These are phyloP conservation scores for Xylaria sp. DNA, from an alignment of 2,329 filamentous ascomycete genomes.

Conservation along the genomic window DNA sequence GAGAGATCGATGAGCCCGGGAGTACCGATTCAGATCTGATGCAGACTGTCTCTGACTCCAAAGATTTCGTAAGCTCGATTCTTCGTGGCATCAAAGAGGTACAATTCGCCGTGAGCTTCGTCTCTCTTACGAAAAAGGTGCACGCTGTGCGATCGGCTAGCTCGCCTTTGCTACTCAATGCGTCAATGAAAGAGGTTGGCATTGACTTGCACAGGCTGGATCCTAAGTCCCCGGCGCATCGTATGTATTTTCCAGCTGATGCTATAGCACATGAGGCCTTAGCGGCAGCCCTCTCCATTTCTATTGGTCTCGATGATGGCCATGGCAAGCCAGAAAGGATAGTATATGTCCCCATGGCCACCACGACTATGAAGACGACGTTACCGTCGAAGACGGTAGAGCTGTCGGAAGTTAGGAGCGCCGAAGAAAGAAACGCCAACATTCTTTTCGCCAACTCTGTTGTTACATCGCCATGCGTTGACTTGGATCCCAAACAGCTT, in stretches of 20 bases:
- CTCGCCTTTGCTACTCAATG: constrained; percentile 81
- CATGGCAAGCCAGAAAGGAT: constrained; percentile 85
- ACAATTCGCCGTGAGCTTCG: constrained; percentile 91
- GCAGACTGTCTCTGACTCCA: constrained; percentile 88
- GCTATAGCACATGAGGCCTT: constrained; percentile 96
- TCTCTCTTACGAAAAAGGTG: constrained; percentile 86
- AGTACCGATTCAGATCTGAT: constrained; percentile 75
- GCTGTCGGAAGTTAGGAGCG: constrained; percentile 75
- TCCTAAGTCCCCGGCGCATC: constrained; percentile 90
- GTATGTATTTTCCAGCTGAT: constrained; percentile 96
- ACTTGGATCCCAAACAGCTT: constrained; percentile 91
- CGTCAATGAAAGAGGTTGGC: constrained; percentile 96
- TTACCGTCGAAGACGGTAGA: constrained; percentile 94
- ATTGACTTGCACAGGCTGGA: constrained; percentile 93
- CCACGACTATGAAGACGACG: constrained; percentile 92
- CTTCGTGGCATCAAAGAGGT: constrained; percentile 94
- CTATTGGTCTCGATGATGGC: constrained; percentile 91
- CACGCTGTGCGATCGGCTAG: constrained; percentile 73
- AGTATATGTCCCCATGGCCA: constrained; percentile 96
- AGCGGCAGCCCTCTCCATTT: constrained; percentile 90
- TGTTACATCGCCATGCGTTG: constrained; percentile 92
- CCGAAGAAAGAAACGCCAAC: constrained; percentile 90
- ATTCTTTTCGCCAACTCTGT: constrained; percentile 97
- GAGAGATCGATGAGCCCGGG: constrained; percentile 77
- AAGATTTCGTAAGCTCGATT: constrained; percentile 90